Conservation (phyloP, 345 rosid genomes). For the Rhodamnia argentea region DNA sequence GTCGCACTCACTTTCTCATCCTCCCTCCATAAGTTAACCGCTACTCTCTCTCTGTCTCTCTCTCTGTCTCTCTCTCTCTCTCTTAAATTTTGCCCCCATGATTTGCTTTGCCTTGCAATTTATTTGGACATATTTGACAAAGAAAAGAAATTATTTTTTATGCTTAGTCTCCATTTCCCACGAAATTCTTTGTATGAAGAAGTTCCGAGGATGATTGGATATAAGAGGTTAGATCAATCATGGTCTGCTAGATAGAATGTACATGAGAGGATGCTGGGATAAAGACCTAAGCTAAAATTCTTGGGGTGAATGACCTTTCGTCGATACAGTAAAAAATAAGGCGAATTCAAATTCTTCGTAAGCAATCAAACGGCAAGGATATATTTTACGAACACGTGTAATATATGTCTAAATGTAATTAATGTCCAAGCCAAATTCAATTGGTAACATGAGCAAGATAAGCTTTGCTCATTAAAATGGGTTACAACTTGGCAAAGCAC, state of each 20-base stretch:
- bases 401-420: background rate
- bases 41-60: no score
- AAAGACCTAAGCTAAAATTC: background rate
- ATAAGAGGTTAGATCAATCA: background rate
- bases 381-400: background rate
- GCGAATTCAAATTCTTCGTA: background rate
- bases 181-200: background rate
- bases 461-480: background rate
- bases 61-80: background rate
- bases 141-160: background rate
- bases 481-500: background rate
- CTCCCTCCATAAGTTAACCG: background rate
- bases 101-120: background rate
- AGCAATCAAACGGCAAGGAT: background rate
- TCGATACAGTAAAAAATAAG: background rate
- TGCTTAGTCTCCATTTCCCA: background rate
- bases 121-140: background rate
- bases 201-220: background rate
- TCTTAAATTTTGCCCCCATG: background rate
- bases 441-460: background rate
- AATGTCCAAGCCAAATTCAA: background rate
- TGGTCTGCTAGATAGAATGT: background rate
- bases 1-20: background rate
- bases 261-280: background rate
- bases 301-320: background rate